phyloP scores from a whole-genome alignment of 2,329 filamentous ascomycete species.

The Fusarium camptoceras region DNA sequence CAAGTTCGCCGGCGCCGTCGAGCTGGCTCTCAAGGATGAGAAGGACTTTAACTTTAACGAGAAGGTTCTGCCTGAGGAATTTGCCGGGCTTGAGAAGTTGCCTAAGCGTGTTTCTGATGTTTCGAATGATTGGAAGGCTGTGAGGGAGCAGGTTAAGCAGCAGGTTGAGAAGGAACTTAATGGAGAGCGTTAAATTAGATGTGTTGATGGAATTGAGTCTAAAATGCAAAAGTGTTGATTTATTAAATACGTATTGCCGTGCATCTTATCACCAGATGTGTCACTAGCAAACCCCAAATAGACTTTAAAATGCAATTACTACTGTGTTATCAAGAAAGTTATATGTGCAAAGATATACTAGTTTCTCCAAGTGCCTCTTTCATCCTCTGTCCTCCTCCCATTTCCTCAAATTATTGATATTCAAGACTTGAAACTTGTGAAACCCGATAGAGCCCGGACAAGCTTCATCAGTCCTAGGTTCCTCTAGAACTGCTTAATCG shows the following conservation, averaged over 20 bases:
- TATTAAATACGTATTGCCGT: too few relatives aligned
- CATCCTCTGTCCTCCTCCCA: background rate
- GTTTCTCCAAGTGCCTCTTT: background rate
- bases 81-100: slow-evolving; percentile 80
- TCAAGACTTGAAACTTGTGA: background rate
- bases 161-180: slow-evolving; percentile 76
- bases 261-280: too few relatives aligned
- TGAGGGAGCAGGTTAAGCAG: slow-evolving; percentile 79
- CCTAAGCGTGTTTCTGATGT: slow-evolving; percentile 79
- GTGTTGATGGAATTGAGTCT: slow-evolving; percentile 1
- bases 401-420: too few relatives aligned
- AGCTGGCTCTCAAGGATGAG: slow-evolving; percentile 77
- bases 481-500: background rate
- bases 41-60: slow-evolving; percentile 79
- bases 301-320: too few relatives aligned
- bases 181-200: slow-evolving; percentile 38
- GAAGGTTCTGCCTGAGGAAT: slow-evolving; percentile 83
- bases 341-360: background rate
- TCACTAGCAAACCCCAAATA: too few relatives aligned
- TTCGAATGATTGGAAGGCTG: slow-evolving; percentile 77
- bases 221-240: slow-evolving; percentile 4
- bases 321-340: background rate
- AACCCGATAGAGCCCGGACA: too few relatives aligned
- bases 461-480: too few relatives aligned
- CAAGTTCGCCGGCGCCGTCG: slow-evolving; percentile 90